Evolutionary conservation across 441 rosid genomes (phyloP), one percentile per base, ranked within the genome.

Genomic region (Isatis lusitanica): DNA sequence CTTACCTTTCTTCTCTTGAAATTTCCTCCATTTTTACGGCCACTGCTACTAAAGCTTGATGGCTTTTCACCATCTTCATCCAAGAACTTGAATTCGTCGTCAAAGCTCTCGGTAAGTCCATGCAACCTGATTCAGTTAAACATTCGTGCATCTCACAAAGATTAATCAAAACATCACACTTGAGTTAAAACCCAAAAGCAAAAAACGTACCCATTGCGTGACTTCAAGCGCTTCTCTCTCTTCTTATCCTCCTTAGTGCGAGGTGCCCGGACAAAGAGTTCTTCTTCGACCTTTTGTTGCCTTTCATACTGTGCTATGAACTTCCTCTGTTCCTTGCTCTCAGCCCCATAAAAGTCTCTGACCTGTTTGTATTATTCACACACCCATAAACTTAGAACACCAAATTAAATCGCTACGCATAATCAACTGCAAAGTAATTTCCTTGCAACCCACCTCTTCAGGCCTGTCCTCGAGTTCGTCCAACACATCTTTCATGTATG

Each of bases 381-480:
- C 70, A 69, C 30, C 35, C 36, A 44, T 68, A 53, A 13, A 75
- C 44, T 53, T 53, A 3, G 2, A 68, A 69, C 44, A 43, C 53
- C 50, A 61, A 44, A 53, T 12, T 13, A 74, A 26, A 44, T 26
- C 6, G 7, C 52, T 61, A 75, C 44, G 13, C 46, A 26, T 51
- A 46, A n/a, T 65, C 24, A 79, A 70, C 63, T 36, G 52, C 42
- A 48, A 64, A 28, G 47, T 63, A 31, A 21, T 46, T 17, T 63
- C 9, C 18, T 44, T 38, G 21, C 24, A 64, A 47, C 74, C 4
- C 9, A 70, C 80, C 76, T 77, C 80, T 80, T 88, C 94, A 68
- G 98, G 98, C 76, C 73, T 87, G 66, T 85, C 97, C 78, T 92
- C 90, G 40, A 90, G 56, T 28, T 94, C 88, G 74, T 92, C 86